Conservation (phyloP, 2,329 filamentous ascomycete species). For the Alternaria viburni region DNA sequence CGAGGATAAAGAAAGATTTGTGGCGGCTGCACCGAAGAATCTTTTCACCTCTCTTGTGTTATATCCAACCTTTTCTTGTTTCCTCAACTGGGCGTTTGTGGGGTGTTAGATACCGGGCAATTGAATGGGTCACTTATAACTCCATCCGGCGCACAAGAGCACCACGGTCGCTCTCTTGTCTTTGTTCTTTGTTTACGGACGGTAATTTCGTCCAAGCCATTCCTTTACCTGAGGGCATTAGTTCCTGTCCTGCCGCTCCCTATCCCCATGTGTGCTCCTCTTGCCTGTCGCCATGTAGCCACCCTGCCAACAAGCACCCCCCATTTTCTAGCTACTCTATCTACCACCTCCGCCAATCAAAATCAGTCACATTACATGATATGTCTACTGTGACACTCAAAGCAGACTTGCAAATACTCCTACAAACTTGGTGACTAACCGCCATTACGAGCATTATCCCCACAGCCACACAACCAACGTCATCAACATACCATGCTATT, state of each 20-base stretch:
- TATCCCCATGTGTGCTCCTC: conserved; percentile 2
- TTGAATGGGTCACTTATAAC: conserved; percentile 22
- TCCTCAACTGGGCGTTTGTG: conserved; percentile 9
- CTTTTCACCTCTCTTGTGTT: conserved; percentile 7
- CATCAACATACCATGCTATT: not conserved
- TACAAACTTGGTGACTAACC: not conserved
- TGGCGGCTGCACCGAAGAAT: not conserved
- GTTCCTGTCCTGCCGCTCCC: conserved; percentile 16
- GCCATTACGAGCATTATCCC: not conserved
- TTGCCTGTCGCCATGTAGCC: conserved; percentile 3
- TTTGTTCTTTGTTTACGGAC: conserved; percentile 17
- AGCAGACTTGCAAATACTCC: not conserved
- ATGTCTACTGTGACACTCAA: not conserved
- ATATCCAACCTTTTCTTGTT: conserved; percentile 12
- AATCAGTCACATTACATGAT: not conserved
- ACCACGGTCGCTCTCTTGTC: conserved; percentile 17
- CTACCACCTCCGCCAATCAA: conserved; percentile 7
- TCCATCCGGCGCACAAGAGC: conserved; percentile 16
- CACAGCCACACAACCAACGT: not conserved
- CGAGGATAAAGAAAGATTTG: conserved; percentile 9
- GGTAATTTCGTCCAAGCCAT: conserved; percentile 26
- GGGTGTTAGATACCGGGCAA: conserved; percentile 26
- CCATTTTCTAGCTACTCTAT: conserved; percentile 7
- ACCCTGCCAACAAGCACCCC: conserved; percentile 1
- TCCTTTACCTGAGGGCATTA: conserved; percentile 18